Evolutionary conservation across 208 protist species (phyloP).

Genomic region (Trypanosoma conorhini): DNA sequence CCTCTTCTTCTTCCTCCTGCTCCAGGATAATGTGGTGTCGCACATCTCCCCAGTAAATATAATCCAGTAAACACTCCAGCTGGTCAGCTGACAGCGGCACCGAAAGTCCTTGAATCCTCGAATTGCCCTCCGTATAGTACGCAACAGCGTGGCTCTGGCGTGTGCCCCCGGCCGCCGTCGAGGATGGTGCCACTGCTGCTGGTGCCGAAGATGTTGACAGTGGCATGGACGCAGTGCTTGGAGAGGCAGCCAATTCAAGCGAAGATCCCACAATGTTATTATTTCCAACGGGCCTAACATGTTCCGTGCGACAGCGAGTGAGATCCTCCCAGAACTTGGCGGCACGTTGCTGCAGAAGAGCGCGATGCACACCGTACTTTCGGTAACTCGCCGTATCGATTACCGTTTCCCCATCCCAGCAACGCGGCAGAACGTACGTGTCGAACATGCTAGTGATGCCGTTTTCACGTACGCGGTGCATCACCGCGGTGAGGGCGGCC

Average conservation of each 20-base stretch:
- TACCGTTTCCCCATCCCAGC: constrained; percentile 32
- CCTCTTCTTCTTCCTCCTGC: constrained; percentile 49
- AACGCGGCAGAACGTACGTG: constrained; percentile 39
- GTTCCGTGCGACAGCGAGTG: constrained; percentile 48
- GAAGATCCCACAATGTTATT: background rate
- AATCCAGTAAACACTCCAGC: constrained; percentile 60
- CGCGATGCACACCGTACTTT: constrained; percentile 60
- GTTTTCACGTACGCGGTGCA: constrained; percentile 40
- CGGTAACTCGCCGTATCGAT: constrained; percentile 13
- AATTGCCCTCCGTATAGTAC: constrained; percentile 76
- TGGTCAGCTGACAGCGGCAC: constrained; percentile 51
- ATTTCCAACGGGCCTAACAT: background rate
- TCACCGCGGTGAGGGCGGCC: constrained; percentile 29
- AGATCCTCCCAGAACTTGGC: constrained; percentile 64
- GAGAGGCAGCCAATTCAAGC: background rate
- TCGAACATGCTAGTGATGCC: constrained; percentile 39
- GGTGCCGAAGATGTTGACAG: background rate
- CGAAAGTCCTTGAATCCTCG: constrained; percentile 57
- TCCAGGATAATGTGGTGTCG: constrained; percentile 48
- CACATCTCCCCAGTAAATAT: constrained; percentile 75
- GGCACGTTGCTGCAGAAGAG: constrained; percentile 68
- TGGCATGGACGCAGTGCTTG: background rate
- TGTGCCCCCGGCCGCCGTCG: background rate
- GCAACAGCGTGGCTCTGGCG: constrained; percentile 42
- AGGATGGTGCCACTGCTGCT: background rate